A percentile compares a stretch with the other conserved stretches of the same genome.
These are phyloP conservation scores for Phytophthora cactorum DNA, from an alignment of 352 stramenopile species.

Conservation along the genomic window DNA sequence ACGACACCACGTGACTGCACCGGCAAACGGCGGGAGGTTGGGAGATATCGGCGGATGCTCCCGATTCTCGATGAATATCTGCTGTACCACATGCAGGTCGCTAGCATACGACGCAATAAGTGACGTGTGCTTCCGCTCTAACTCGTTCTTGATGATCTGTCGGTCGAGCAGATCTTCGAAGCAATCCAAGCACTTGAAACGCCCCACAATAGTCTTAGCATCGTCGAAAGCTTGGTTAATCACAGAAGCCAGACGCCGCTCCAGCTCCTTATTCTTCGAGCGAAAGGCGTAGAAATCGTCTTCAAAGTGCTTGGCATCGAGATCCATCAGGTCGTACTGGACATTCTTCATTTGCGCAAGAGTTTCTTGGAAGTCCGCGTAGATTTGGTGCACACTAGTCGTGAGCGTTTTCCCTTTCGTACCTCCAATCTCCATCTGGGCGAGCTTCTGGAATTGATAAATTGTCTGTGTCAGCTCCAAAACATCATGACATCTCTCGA, in stretches of 20 bases:
- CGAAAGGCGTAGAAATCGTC: slow-evolving; percentile 93
- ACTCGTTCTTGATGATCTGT: slow-evolving; percentile 87
- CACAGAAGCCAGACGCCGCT: slow-evolving; percentile 86
- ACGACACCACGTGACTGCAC: slow-evolving; percentile 91
- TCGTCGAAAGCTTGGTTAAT: slow-evolving; percentile 94
- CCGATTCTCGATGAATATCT: slow-evolving; percentile 91
- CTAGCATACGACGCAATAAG: slow-evolving; percentile 82
- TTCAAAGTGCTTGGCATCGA: slow-evolving; percentile 92
- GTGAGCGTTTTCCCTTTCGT: slow-evolving; percentile 94
- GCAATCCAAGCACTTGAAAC: slow-evolving; percentile 93
- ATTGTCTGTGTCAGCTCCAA: slow-evolving; percentile 91
- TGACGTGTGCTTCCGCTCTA: slow-evolving; percentile 87
- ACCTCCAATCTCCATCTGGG: slow-evolving; percentile 89
- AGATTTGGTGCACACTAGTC: slow-evolving; percentile 90
- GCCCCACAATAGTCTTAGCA: slow-evolving; percentile 83
- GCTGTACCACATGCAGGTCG: slow-evolving; percentile 87
- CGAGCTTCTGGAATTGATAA: slow-evolving; percentile 89
- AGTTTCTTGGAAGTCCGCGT: slow-evolving; percentile 84
- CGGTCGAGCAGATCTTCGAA: slow-evolving; percentile 91
- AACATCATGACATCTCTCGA: slow-evolving; percentile 93
- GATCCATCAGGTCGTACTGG: slow-evolving; percentile 89
- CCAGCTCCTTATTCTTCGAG: slow-evolving; percentile 88
- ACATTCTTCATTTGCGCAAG: slow-evolving; percentile 80
- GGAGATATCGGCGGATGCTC: slow-evolving; percentile 86
- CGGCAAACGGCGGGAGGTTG: slow-evolving; percentile 91